Evolutionary conservation across 352 stramenopile species (phyloP), one percentile per base, ranked within the genome.

Genomic region (Phytophthora meadii): DNA sequence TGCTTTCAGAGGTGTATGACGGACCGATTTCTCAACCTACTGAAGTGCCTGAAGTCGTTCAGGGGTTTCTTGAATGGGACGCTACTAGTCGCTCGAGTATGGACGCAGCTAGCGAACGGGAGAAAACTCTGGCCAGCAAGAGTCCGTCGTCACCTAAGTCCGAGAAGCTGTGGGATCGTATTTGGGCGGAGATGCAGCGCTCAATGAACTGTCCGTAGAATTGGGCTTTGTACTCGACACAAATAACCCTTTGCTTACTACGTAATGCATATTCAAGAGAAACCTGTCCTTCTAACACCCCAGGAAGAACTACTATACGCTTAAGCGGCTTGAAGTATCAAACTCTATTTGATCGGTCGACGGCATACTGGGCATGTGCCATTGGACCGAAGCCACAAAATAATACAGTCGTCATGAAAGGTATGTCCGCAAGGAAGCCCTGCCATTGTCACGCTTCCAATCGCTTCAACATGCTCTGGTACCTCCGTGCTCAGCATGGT

Each of bases 11-110:
- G 34, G 36, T 86, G 14, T 66, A 70, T 14, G 64, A 61, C 4
- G 65, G 74, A 53, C 47, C 22, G 14, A 54, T 73, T 46, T 3
- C 47, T 22, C 63, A 48, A 30, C 65, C 73, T 17, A 14, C 44
- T 4, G 54, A 81, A 37, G 51, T 80, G n/a, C 76, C 76, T 2
- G 62, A 71, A 4, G 56, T 79, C 14, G 72, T 84, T 19, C 69
- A 74, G 27, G 66, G 70, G 4, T 81, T 79, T 48, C 56, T 84
- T 14, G 65, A 76, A 22, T 84, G 73, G 70, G 72, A 84, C 30
- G 62, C 60, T 27, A 58, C 73, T 10, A 76, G 69, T 59, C 70
- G 68, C 11, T 52, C 41, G 5, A 80, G 67, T 52, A 82, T 82
- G 76, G 72, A 82, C 34, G 40, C 14, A 22, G 54, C 72, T 11